Evolutionary conservation across 148 eudicot genomes (phyloP).

Genomic region (Fagopyrum homotropicum): DNA sequence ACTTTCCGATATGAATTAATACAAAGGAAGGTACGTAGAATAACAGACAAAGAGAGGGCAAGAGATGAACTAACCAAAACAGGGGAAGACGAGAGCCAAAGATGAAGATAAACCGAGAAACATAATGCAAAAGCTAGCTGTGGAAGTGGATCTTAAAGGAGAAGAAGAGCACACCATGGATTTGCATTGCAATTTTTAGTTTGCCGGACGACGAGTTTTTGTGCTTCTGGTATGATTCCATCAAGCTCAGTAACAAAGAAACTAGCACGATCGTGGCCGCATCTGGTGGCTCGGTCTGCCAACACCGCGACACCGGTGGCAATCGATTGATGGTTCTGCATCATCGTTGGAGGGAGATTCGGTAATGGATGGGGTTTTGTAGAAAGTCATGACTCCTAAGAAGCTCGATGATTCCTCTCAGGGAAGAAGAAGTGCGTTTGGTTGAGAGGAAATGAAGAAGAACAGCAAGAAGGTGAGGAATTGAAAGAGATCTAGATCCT

Average conservation of each 20-base stretch:
- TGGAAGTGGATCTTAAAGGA: conserved; percentile 29
- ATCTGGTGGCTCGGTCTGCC: no score
- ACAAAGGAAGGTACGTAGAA: not conserved
- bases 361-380: conserved; percentile 31
- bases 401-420: conserved; percentile 69
- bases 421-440: conserved; percentile 23
- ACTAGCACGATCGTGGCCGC: no score
- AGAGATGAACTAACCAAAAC: conserved; percentile 29
- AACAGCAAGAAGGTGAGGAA: no score
- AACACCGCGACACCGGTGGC: no score
- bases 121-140: conserved; percentile 41
- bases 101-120: conserved; percentile 59
- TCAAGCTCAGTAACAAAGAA: no score
- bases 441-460: no score
- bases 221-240: no score
- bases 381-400: conserved; percentile 74
- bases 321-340: conserved; percentile 61
- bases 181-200: conserved; percentile 19
- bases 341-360: conserved; percentile 53
- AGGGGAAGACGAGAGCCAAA: conserved; percentile 36
- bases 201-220: no score
- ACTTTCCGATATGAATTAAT: not conserved
- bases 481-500: no score
- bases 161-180: conserved; percentile 20
- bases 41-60: not conserved